These are phyloP conservation scores for Mrakia gelida DNA, from an alignment of 768 basidiomycete species.

Conservation along the genomic window DNA sequence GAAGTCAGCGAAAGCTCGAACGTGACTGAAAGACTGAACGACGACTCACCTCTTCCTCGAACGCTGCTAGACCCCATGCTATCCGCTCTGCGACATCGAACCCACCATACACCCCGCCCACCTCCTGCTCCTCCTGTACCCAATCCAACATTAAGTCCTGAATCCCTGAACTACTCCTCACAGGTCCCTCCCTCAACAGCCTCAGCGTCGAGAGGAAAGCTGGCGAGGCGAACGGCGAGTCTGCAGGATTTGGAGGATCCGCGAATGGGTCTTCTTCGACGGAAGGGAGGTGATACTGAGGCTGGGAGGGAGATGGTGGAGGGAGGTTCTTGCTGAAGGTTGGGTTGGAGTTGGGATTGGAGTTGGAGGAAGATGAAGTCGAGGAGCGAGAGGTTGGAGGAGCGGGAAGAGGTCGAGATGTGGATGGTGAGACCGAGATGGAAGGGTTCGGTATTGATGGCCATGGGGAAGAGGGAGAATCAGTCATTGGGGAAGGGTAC, in stretches of 20 bases:
- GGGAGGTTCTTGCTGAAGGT: background rate
- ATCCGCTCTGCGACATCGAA: background rate
- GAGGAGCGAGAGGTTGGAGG: background rate
- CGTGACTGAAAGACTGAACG: background rate
- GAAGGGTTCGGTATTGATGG: background rate
- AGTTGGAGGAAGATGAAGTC: background rate
- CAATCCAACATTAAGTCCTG: slow-evolving; percentile 14
- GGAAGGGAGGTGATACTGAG: background rate
- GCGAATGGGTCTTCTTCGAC: background rate
- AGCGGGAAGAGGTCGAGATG: background rate
- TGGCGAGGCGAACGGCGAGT: background rate
- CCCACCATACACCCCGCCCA: background rate
- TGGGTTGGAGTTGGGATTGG: background rate
- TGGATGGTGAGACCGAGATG: slow-evolving; percentile 3
- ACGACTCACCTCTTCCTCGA: slow-evolving; percentile 6
- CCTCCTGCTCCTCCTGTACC: slow-evolving; percentile 7
- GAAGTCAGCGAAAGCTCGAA: background rate
- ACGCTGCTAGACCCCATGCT: slow-evolving; percentile 1
- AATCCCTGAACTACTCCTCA: background rate
- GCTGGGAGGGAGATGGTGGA: background rate
- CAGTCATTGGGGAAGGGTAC: background rate
- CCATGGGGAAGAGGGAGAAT: background rate
- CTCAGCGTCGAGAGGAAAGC: background rate
- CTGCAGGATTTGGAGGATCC: slow-evolving; percentile 12
- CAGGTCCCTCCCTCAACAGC: background rate